These are phyloP conservation scores for Aspergillus quadricinctus DNA, from an alignment of 2,329 filamentous ascomycete species.

Conservation along the genomic window DNA sequence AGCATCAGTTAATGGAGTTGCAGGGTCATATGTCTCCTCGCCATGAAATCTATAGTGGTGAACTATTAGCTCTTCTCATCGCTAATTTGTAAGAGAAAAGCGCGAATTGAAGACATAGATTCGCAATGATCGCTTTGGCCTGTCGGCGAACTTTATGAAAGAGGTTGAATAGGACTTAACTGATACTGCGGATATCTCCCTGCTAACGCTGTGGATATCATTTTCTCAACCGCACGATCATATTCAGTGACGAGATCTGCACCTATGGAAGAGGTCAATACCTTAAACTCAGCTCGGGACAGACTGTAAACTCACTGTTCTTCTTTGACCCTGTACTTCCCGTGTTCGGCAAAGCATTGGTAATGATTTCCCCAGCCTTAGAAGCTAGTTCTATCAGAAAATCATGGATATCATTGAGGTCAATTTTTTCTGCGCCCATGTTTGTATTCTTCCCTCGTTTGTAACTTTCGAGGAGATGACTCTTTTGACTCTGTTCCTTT, in stretches of 20 bases:
- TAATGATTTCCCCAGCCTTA: slow-evolving; percentile 42
- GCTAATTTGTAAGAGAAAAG: background rate
- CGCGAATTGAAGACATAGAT: background rate
- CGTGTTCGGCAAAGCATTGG: slow-evolving; percentile 36
- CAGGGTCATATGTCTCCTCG: slow-evolving; percentile 57
- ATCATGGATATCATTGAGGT: slow-evolving; percentile 40
- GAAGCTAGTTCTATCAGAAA: slow-evolving; percentile 37
- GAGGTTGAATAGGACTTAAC: slow-evolving; percentile 29
- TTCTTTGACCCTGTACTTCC: slow-evolving; percentile 41
- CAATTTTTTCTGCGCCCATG: slow-evolving; percentile 7
- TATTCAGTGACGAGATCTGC: slow-evolving; percentile 62
- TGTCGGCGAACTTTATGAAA: background rate
- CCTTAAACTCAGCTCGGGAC: background rate
- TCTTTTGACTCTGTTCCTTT: background rate
- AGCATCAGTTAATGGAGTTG: slow-evolving; percentile 45
- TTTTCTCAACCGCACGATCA: slow-evolving; percentile 57
- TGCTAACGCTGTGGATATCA: slow-evolving; percentile 50
- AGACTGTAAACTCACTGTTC: slow-evolving; percentile 34
- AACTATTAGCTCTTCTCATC: background rate
- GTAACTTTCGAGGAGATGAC: background rate
- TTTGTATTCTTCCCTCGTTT: background rate
- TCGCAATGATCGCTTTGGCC: background rate
- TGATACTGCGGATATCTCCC: slow-evolving; percentile 51
- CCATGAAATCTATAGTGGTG: slow-evolving; percentile 47
- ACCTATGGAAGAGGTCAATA: slow-evolving; percentile 30